Evolutionary conservation across 208 protist genomes (phyloP), one percentile per base, ranked within the genome.

Genomic region (Blastocrithidia nonstop): DNA sequence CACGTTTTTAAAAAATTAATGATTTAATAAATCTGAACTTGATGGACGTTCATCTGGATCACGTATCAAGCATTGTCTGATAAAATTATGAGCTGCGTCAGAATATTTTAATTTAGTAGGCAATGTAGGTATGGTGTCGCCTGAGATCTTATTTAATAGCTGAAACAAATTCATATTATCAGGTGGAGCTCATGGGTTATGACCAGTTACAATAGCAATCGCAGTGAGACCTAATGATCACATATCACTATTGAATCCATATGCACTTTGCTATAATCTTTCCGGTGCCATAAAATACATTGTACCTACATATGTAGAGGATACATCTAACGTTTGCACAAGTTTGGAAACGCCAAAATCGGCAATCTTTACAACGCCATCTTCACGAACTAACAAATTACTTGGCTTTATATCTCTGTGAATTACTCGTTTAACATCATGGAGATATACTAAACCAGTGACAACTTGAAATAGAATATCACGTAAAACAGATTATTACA

Each of bases 351-450:
- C 87, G 6, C 91, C 91, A 76, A 96, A 96, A 44, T 96, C 91
- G 19, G 80, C 76, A 52, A 96, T 94, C 36, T 93, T 93, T 24
- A 91, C 78, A 36, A 80, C 71, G 27, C 86, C 76, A 23, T 75
- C 63, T 21, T 78, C 66, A 45, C 95, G 95, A 44, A 98, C 77
- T 8, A 99, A 79, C 17, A 98, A 51, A 68, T 99, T 99, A 53
- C 74, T 88, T 25, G 96, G 97, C 59, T 98, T 98, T 32, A 98
- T 45, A 50, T 98, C 95, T 16, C 96, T 62, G 59, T 98, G 96
- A 35, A 98, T 82, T 16, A 88, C 78, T 4, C 78, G 77, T 56
- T 92, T 88, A 23, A 62, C 67, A 42, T 84, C 71, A 47, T 92
- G 82, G 8, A 92, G 63, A 45, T 88, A 92, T 23, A 79, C 67